phyloP scores from a whole-genome alignment of 306 rosid genomes.

The Quercus agrifolia region DNA sequence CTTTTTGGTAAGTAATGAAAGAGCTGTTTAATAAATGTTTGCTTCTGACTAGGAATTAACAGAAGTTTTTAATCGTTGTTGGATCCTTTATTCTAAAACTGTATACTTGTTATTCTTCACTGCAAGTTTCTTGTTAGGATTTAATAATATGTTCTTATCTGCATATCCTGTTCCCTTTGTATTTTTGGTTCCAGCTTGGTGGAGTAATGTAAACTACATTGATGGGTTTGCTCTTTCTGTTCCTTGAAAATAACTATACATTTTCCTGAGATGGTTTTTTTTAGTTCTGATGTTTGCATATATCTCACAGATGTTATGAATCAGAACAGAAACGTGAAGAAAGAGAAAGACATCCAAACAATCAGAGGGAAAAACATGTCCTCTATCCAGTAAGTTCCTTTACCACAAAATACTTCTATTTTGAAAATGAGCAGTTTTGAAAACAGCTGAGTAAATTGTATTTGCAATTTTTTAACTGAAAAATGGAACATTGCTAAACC shows the following conservation, averaged over 20 bases:
- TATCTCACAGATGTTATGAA: slow-evolving; percentile 67
- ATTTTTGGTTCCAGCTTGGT: background rate
- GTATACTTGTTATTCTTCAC: background rate
- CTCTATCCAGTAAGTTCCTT: slow-evolving; percentile 57
- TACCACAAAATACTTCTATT: slow-evolving; percentile 9
- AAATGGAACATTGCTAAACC: background rate
- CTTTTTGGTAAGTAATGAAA: background rate
- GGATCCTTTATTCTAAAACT: background rate
- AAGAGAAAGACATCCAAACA: slow-evolving; percentile 81
- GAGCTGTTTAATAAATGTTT: background rate
- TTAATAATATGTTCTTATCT: background rate
- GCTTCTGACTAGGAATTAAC: background rate
- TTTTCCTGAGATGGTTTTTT: background rate
- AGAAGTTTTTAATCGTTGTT: background rate
- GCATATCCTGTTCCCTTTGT: too few species aligned
- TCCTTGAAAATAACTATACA: background rate
- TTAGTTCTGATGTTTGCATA: background rate
- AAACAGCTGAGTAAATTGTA: background rate
- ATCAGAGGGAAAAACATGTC: slow-evolving; percentile 83
- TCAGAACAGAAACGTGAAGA: slow-evolving; percentile 84
- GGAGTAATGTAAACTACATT: background rate
- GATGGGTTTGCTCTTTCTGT: background rate
- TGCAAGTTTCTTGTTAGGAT: background rate
- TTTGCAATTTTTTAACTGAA: background rate
- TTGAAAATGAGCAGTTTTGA: slow-evolving; percentile 8